Conservation (phyloP, 1,284 basidiomycete species). For the Thecaphora frezii region DNA sequence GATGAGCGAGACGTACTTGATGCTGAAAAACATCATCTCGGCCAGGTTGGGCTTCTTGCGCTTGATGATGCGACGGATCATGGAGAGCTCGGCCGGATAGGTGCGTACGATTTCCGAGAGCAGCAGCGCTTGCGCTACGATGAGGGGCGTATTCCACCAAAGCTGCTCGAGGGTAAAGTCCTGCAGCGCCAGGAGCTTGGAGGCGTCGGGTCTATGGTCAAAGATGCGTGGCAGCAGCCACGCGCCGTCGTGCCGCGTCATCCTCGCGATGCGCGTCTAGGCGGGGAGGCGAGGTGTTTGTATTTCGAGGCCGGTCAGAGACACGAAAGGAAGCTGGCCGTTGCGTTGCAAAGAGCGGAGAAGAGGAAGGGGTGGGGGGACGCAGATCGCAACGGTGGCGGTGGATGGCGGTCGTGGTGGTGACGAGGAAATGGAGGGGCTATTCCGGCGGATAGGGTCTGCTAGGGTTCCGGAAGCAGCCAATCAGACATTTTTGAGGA, state of each 20-base stretch:
- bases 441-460: too few species aligned
- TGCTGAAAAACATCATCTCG: conserved; percentile 31
- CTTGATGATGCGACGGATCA: conserved; percentile 13
- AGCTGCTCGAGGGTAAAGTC: conserved; percentile 12
- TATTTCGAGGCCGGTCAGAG: too few species aligned
- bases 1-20: conserved; percentile 28
- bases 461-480: too few species aligned
- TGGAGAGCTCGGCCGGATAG: conserved; percentile 22
- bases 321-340: too few species aligned
- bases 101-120: conserved; percentile 27
- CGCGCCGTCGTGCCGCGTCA: conserved; percentile 28
- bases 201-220: neutral
- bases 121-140: conserved; percentile 23
- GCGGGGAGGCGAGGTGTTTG: too few species aligned
- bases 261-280: too few species aligned
- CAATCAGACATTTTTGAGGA: too few species aligned
- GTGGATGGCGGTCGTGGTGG: too few species aligned
- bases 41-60: conserved; percentile 32
- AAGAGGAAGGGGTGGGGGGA: too few species aligned
- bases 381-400: too few species aligned
- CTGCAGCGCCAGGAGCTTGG: conserved; percentile 20
- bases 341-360: too few species aligned
- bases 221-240: conserved; percentile 19
- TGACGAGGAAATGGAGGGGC: too few species aligned
- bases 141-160: conserved; percentile 22